These are phyloP conservation scores for Candida sp. DNA, from an alignment of 1,139 yeast species.

Conservation along the genomic window DNA sequence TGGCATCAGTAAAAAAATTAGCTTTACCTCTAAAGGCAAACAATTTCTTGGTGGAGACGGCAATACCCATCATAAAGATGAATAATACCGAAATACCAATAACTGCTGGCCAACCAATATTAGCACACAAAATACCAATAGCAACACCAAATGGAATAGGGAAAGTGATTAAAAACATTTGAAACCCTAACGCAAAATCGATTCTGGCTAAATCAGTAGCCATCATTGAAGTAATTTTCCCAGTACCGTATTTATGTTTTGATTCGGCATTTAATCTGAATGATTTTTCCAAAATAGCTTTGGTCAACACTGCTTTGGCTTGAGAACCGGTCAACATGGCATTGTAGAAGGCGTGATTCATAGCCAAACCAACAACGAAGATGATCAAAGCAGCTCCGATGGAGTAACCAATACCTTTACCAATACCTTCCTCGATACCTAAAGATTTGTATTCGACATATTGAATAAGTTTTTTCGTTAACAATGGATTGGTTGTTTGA, in stretches of 20 bases:
- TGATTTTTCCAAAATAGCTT: conserved; percentile 29
- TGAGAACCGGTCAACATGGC: conserved; percentile 48
- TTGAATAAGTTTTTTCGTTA: conserved; percentile 38
- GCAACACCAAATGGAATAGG: conserved; percentile 60
- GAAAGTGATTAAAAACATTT: conserved; percentile 60
- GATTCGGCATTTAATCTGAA: conserved; percentile 24
- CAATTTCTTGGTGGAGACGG: conserved; percentile 20
- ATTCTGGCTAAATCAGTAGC: conserved; percentile 80
- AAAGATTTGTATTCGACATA: conserved; percentile 33
- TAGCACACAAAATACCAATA: conserved; percentile 61
- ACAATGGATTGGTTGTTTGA: conserved; percentile 48
- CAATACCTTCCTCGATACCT: conserved; percentile 15
- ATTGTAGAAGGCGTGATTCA: conserved; percentile 61
- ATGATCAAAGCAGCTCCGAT: conserved; percentile 24
- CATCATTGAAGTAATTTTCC: conserved; percentile 48
- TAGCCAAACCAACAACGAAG: conserved; percentile 28
- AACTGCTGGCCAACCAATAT: conserved; percentile 44
- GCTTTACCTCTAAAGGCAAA: conserved; percentile 25
- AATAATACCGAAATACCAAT: conserved; percentile 32
- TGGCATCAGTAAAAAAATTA: conserved; percentile 27
- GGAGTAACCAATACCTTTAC: conserved; percentile 35
- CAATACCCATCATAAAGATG: conserved; percentile 20
- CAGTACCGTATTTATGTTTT: conserved; percentile 24
- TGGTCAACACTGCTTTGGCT: conserved; percentile 32
- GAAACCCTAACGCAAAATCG: conserved; percentile 72